These are phyloP conservation scores for Hypomyces perniciosus DNA, from an alignment of 2,329 filamentous ascomycete species.

Conservation along the genomic window DNA sequence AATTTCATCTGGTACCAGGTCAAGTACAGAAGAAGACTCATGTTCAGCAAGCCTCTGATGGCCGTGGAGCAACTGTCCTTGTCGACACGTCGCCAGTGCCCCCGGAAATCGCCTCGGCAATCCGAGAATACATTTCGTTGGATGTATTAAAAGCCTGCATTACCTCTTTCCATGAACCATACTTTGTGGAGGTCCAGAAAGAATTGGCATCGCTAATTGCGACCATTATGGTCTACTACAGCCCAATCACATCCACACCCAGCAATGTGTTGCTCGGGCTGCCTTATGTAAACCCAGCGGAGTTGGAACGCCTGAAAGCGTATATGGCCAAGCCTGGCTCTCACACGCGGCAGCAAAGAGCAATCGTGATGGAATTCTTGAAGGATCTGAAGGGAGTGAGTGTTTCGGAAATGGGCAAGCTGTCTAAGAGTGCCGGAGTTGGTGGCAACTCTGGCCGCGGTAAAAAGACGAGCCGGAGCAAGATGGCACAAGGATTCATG, in stretches of 20 bases:
- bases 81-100: conserved; percentile 43
- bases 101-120: conserved; percentile 52
- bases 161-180: conserved; percentile 85
- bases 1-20: conserved; percentile 59
- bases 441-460: conserved; percentile 18
- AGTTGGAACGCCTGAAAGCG: conserved; percentile 59
- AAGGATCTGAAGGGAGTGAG: conserved; percentile 84
- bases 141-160: conserved; percentile 88
- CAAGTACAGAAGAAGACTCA: conserved; percentile 21
- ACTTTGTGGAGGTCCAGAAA: conserved; percentile 94
- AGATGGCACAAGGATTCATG: conserved; percentile 63
- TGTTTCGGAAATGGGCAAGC: conserved; percentile 87
- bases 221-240: conserved; percentile 73
- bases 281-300: conserved; percentile 64
- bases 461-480: conserved; percentile 29
- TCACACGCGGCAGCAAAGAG: conserved; percentile 70
- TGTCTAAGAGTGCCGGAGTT: conserved; percentile 49
- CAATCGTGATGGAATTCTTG: conserved; percentile 75
- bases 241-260: conserved; percentile 62
- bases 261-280: conserved; percentile 70
- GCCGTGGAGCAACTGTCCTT: conserved; percentile 12
- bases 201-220: conserved; percentile 86
- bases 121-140: conserved; percentile 83
- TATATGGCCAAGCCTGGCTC: conserved; percentile 53
- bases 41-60: conserved; percentile 21